Conservation (phyloP, 2,329 filamentous ascomycete species). For the Colletotrichum sp. region DNA sequence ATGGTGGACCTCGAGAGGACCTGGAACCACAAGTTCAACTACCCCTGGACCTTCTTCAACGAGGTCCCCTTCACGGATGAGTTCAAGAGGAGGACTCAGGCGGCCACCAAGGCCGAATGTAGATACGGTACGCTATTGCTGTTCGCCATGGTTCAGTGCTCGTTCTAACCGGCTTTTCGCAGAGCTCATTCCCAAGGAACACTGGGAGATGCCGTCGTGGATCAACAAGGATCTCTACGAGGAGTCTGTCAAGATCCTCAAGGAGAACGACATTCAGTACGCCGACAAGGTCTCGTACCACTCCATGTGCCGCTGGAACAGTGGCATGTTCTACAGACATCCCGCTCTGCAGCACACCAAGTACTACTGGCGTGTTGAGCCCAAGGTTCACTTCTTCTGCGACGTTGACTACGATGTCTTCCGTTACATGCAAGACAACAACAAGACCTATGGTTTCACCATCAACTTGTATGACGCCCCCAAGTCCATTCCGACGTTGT, state of each 20-base stretch:
- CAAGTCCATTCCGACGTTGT: conserved; percentile 83
- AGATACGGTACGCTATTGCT: conserved; percentile 70
- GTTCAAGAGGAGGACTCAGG: conserved; percentile 84
- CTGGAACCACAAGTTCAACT: conserved; percentile 99
- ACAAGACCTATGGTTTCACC: conserved; percentile 99
- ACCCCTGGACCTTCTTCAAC: conserved; percentile 99
- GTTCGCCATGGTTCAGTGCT: neutral
- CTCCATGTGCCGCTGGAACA: conserved; percentile 99
- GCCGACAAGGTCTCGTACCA: conserved; percentile 90
- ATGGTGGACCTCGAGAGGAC: conserved; percentile 93
- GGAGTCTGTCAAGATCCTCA: conserved; percentile 82
- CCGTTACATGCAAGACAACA: conserved; percentile 96
- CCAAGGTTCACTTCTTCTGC: conserved; percentile 99
- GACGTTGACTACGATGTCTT: conserved; percentile 99
- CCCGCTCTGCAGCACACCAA: conserved; percentile 81
- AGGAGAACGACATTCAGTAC: conserved; percentile 89
- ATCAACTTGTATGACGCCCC: conserved; percentile 96
- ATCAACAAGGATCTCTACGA: conserved; percentile 87
- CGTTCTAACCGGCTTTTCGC: conserved; percentile 21
- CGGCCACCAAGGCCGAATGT: conserved; percentile 86
- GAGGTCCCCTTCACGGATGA: conserved; percentile 92
- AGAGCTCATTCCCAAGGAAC: conserved; percentile 92
- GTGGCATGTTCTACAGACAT: conserved; percentile 96
- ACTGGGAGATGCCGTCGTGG: conserved; percentile 93
- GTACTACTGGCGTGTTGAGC: conserved; percentile 99